phyloP scores from a whole-genome alignment of 139 green algal genomes.

The Diplosphaera chodatii region DNA sequence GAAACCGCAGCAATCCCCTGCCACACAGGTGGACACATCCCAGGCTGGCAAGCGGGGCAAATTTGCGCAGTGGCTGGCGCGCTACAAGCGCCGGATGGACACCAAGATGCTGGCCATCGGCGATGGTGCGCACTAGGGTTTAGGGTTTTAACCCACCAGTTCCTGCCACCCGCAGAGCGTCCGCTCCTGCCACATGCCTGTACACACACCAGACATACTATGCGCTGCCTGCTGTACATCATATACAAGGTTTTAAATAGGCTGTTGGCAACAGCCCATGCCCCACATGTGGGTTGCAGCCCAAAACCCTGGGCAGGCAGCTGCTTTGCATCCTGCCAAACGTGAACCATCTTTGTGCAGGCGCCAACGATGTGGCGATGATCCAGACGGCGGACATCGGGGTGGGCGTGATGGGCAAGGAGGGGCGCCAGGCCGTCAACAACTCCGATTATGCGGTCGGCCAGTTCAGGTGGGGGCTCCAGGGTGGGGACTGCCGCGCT shows the following conservation, averaged over 20 bases:
- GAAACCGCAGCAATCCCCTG: too few species aligned
- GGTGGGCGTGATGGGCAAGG: conserved; percentile 89
- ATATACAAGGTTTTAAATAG: too few species aligned
- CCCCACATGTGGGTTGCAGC: too few species aligned
- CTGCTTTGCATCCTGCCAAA: too few species aligned
- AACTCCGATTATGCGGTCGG: conserved; percentile 87
- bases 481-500: too few species aligned
- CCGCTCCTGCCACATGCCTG: too few species aligned
- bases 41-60: background rate
- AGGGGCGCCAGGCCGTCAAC: conserved; percentile 90
- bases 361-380: conserved; percentile 83
- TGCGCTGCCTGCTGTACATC: too few species aligned
- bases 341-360: conserved; percentile 17
- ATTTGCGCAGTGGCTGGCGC: background rate
- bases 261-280: too few species aligned
- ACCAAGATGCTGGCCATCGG: conserved; percentile 3
- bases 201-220: too few species aligned
- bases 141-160: too few species aligned
- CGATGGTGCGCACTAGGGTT: conserved; percentile 27
- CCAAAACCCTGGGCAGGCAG: too few species aligned
- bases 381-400: conserved; percentile 89
- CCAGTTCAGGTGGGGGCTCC: conserved; percentile 77
- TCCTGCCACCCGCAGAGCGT: too few species aligned
- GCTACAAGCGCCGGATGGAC: conserved; percentile 2
- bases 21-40: background rate